Percentiles rank a stretch among this genome's conserved stretches.
These are phyloP conservation scores for Aspergillus incahuasiensis DNA, from an alignment of 495 filamentous ascomycete species.

Conservation along the genomic window DNA sequence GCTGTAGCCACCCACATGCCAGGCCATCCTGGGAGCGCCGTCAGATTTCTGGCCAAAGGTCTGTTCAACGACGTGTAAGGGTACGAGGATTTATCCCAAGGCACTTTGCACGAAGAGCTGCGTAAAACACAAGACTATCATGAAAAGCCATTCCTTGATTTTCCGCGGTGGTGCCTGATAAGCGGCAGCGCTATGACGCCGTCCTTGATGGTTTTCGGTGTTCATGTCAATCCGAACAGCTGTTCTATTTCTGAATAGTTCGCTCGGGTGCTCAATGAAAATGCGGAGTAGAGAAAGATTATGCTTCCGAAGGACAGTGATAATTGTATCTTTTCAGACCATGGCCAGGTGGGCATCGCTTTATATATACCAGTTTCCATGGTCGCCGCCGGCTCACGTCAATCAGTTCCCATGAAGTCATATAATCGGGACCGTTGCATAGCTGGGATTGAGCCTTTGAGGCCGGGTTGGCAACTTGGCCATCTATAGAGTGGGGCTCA, in stretches of 20 bases:
- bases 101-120: background rate
- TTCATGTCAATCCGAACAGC: too few relatives aligned
- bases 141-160: background rate
- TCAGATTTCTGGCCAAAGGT: background rate
- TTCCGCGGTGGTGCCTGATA: background rate
- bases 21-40: constrained; percentile 31
- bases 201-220: too few relatives aligned
- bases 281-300: too few relatives aligned
- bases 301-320: too few relatives aligned
- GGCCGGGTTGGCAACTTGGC: too few relatives aligned
- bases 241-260: too few relatives aligned
- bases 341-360: background rate
- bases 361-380: background rate
- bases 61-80: background rate
- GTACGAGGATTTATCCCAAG: background rate
- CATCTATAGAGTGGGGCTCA: background rate
- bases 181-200: too few relatives aligned
- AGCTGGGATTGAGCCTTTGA: too few relatives aligned
- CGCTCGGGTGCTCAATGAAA: too few relatives aligned
- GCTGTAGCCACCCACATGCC: constrained; percentile 47
- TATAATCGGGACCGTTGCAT: too few relatives aligned
- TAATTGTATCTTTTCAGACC: background rate
- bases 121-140: background rate
- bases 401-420: background rate
- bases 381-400: background rate